Percentiles rank a stretch among this genome's conserved stretches.
These are phyloP conservation scores for Ulvella scutata DNA, from an alignment of 139 green algal species.

Conservation along the genomic window DNA sequence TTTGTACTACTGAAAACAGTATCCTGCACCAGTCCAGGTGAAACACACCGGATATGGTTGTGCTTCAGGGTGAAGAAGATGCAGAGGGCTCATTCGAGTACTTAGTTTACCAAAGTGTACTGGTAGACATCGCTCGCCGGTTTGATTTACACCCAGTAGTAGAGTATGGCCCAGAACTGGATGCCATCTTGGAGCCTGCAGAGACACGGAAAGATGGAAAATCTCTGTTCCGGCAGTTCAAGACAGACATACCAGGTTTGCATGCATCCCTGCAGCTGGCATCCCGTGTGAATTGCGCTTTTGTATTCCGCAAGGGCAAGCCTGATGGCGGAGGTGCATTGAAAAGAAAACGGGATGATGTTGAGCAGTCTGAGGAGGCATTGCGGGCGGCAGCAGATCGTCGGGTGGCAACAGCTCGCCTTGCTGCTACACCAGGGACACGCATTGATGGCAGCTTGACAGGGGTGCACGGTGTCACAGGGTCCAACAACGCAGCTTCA, in stretches of 20 bases:
- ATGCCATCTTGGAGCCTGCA: not conserved
- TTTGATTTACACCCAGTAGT: conserved; percentile 38
- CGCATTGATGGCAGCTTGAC: not conserved
- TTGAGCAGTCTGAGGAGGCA: too few relatives aligned
- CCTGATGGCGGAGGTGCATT: not conserved
- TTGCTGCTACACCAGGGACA: too few relatives aligned
- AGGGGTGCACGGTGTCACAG: not conserved
- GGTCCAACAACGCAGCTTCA: too few relatives aligned
- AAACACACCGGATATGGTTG: too few relatives aligned
- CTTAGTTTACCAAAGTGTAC: conserved; percentile 53
- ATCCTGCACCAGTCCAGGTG: too few relatives aligned
- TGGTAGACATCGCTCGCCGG: conserved; percentile 29
- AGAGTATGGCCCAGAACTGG: not conserved
- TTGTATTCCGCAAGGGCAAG: not conserved
- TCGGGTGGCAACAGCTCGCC: too few relatives aligned
- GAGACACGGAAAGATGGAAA: not conserved
- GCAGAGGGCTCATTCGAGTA: conserved; percentile 55
- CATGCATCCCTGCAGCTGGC: not conserved
- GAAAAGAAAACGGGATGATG: not conserved
- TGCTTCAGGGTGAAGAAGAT: conserved; percentile 15
- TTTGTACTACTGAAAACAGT: too few relatives aligned
- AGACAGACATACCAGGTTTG: not conserved
- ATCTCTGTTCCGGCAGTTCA: not conserved
- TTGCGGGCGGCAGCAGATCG: too few relatives aligned
- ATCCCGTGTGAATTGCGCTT: not conserved